Evolutionary conservation across 2,329 filamentous ascomycete genomes (phyloP).

Genomic region (Akanthomyces dipterigenus): DNA sequence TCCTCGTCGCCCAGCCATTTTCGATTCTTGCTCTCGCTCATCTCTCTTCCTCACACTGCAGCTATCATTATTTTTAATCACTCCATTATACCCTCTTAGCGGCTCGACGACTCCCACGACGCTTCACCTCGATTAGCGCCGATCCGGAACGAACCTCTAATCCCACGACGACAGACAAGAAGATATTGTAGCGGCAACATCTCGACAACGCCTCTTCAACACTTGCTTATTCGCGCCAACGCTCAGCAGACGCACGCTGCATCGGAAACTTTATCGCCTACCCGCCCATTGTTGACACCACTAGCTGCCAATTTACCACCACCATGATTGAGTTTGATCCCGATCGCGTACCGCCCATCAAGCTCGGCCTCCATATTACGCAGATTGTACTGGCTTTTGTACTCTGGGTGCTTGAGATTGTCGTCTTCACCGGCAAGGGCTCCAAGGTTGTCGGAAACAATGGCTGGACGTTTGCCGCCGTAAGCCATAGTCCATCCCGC

Average conservation of each 20-base stretch:
- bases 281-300: not conserved
- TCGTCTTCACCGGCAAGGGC: conserved; percentile 45
- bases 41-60: not conserved
- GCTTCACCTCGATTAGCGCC: conserved; percentile 5
- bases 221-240: not conserved
- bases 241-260: not conserved
- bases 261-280: not conserved
- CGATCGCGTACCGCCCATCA: conserved; percentile 47
- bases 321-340: conserved; percentile 47
- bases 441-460: conserved; percentile 49
- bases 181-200: not conserved
- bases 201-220: not conserved
- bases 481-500: conserved; percentile 29
- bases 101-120: not conserved
- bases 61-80: not conserved
- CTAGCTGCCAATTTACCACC: not conserved
- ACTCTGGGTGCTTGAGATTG: conserved; percentile 53
- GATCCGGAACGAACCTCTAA: not conserved
- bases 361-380: conserved; percentile 49
- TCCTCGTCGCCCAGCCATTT: not conserved
- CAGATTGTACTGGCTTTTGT: conserved; percentile 51
- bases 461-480: conserved; percentile 58
- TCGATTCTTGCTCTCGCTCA: not conserved
- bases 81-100: not conserved
- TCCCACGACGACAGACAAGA: not conserved